Evolutionary conservation across 306 rosid species (phyloP), one percentile per base, ranked within the genome.

Genomic region (Lablab purpureus): DNA sequence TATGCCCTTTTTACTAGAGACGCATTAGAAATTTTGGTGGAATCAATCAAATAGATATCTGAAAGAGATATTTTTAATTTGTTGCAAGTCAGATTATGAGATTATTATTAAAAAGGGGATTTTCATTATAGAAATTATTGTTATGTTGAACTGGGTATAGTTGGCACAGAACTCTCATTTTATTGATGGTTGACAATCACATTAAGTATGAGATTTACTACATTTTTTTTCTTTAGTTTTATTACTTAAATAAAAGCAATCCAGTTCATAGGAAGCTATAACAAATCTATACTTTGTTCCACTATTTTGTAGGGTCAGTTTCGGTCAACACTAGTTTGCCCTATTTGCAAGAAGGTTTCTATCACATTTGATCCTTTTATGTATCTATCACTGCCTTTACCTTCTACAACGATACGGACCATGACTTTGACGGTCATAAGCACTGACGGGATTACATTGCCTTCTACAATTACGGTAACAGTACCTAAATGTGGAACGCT

Each of bases 321-420:
- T 71, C 91, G 94, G 27, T 94, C 98, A 3, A 87, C 88, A 37
- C 81, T 94, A 88, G 90, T 92, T 49, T 94, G 98, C 82, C 92
- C 97, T 73, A 74, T 78, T 69, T 94, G 97, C 90, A 71, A 67
- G 84, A 90, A 90, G 91, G 85, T 87, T 67, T 89, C 97, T 41
- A 76, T 91, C 63, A 94, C 92, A 50, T 94, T 94, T 90, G 98
- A 94, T 75, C 98, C 98, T 40, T 94, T 94, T 87, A 89, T 94
- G 96, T 90, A 91, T 71, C 88, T 94, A 5, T 90, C 98, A 22
- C 78, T 94, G 70, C 98, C 98, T 9, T 84, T 94, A 83, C 96
- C 98, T 66, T 91, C 96, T 41, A 87, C 90, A 75, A 83, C 84
- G 1, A 75, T 67, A 79, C 91, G 97, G 81, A 87, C 85, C 52